phyloP scores from a whole-genome alignment of 257 asterid species.

The Petrea volubilis region DNA sequence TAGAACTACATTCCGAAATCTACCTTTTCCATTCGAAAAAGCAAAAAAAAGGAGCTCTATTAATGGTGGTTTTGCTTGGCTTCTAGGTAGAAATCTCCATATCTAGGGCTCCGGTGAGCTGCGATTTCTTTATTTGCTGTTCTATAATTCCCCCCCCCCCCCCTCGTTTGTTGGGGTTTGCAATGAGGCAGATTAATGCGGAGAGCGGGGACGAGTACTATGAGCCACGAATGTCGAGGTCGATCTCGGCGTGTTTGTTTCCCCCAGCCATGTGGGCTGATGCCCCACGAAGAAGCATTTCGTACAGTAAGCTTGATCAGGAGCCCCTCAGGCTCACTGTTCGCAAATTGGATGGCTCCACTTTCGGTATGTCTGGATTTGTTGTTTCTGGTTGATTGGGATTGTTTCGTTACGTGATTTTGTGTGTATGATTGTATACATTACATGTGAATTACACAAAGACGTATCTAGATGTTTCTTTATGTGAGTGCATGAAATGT shows the following conservation, averaged over 20 bases:
- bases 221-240: constrained; percentile 37
- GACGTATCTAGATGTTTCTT: background rate
- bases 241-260: constrained; percentile 40
- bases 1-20: background rate
- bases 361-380: constrained; percentile 49
- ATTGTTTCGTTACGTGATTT: background rate
- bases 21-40: background rate
- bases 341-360: constrained; percentile 77
- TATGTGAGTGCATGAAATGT: background rate
- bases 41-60: background rate
- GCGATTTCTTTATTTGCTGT: background rate
- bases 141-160: no score
- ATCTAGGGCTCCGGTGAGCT: constrained; percentile 10
- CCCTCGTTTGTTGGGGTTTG: background rate
- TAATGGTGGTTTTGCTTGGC: constrained; percentile 1
- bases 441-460: background rate
- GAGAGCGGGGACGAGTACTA: constrained; percentile 29
- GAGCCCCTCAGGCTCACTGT: constrained; percentile 61
- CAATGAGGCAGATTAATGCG: constrained; percentile 30
- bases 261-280: constrained; percentile 21
- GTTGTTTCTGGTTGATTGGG: background rate
- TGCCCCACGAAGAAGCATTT: constrained; percentile 36
- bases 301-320: constrained; percentile 53
- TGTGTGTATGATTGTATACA: background rate
- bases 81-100: constrained; percentile 16